Evolutionary conservation across 441 rosid genomes (phyloP), one percentile per base, ranked within the genome.

Genomic region (Euphorbia schlechtendalii): DNA sequence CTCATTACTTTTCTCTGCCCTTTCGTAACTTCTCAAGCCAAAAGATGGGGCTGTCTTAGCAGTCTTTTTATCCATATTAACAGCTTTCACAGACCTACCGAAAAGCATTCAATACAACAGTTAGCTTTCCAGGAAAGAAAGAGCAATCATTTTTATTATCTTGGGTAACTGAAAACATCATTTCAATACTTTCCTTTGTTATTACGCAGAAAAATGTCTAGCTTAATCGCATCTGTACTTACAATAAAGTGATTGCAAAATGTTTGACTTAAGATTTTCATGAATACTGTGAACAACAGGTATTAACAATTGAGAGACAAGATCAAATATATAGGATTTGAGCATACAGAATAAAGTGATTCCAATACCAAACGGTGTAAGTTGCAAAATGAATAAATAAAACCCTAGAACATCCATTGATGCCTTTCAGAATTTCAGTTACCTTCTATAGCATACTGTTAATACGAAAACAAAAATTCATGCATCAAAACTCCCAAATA

Each of bases 41-140:
- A 69, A 72, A 67, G 88, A 71, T 56, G 83, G 80, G 54, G 83
- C 73, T 65, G 75, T 78, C 76, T 81, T 84, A 20, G 82, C 84
- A 72, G 63, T 80, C 67, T 63, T 89, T 77, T 85, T 88, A 75
- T 81, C 85, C 67, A 75, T 68, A 46, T 69, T 70, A 62, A 70
- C 64, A 64, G 75, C 66, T 79, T 77, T 88, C 48, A 74, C 61
- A 71, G 86, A 79, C 77, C 90, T 82, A 69, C 14, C n/a, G 8
- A 48, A 14, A 66, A 73, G 21, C 61, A 71, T 64, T 10, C 66
- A 68, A 55, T 64, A 59, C 41, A 68, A 65, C 56, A 51, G 5
- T 60, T 18, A 77, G 61, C 17, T 59, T 63, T 65, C 59, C 21
- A 9, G 8, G 38, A 56, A 68, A 52, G 58, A 41, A 9, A 61